These are phyloP conservation scores for Chrysosporium keratinophilum DNA, from an alignment of 2,329 filamentous ascomycete species.

Conservation along the genomic window DNA sequence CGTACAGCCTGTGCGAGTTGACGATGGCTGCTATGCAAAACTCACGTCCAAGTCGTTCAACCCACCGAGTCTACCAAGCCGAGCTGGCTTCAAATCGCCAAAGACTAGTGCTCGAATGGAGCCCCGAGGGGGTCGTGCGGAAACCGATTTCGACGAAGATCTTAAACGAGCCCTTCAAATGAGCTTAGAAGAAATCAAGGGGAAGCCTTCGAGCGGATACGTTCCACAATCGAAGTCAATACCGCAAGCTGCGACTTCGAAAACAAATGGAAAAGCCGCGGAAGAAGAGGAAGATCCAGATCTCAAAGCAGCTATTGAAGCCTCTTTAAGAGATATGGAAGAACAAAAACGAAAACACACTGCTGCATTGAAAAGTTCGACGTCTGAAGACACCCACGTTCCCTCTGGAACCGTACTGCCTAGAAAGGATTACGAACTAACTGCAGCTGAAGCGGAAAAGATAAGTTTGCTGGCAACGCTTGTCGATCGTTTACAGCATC, in stretches of 20 bases:
- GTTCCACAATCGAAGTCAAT: constrained; percentile 50
- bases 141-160: constrained; percentile 89
- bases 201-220: constrained; percentile 59
- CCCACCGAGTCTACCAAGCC: constrained; percentile 33
- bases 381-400: constrained; percentile 44
- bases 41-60: constrained; percentile 59
- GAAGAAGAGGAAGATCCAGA: constrained; percentile 86
- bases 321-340: constrained; percentile 92
- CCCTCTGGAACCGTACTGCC: constrained; percentile 49
- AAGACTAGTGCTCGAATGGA: constrained; percentile 74
- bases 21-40: constrained; percentile 89
- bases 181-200: constrained; percentile 88
- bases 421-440: constrained; percentile 91
- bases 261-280: constrained; percentile 32
- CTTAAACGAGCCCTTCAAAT: constrained; percentile 87
- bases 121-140: constrained; percentile 74
- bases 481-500: constrained; percentile 87
- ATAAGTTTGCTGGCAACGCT: constrained; percentile 93
- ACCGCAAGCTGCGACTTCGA: constrained; percentile 17
- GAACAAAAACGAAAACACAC: constrained; percentile 91
- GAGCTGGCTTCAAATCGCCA: constrained; percentile 38
- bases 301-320: constrained; percentile 86
- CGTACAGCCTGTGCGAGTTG: constrained; percentile 78
- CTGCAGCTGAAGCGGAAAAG: constrained; percentile 87
- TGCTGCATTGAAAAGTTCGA: constrained; percentile 69